A percentile compares a stretch with the other conserved stretches of the same genome.
These are phyloP conservation scores for Collybiopsis luxurians DNA, from an alignment of 768 basidiomycete species.

Conservation along the genomic window DNA sequence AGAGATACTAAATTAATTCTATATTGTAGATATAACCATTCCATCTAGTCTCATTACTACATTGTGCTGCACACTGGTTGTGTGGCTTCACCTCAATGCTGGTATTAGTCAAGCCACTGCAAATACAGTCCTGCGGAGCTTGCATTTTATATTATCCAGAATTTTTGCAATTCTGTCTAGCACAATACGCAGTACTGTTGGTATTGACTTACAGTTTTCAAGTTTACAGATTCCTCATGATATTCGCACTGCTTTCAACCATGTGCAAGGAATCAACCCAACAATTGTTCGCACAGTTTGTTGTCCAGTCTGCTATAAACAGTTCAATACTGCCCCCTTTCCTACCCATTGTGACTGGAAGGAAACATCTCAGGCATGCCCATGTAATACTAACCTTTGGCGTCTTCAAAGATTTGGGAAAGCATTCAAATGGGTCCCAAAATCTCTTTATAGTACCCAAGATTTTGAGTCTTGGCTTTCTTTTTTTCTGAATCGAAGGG, in stretches of 20 bases:
- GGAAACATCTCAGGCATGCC: conserved; percentile 12
- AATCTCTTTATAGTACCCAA: conserved; percentile 20
- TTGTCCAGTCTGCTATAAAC: conserved; percentile 18
- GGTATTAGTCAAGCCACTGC: conserved; percentile 4
- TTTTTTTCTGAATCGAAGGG: conserved; percentile 21
- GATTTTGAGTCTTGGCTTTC: conserved; percentile 24
- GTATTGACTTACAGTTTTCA: not conserved
- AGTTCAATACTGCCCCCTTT: conserved; percentile 9
- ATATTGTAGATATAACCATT: too few species aligned
- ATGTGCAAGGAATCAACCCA: not conserved
- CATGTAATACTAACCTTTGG: conserved; percentile 21
- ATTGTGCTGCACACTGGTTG: conserved; percentile 6
- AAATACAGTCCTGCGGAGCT: conserved; percentile 4
- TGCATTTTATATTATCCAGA: conserved; percentile 6
- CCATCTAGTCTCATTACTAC: too few species aligned
- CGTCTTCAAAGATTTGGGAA: conserved; percentile 9
- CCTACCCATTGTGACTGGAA: conserved; percentile 18
- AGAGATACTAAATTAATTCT: too few species aligned
- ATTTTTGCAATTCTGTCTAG: not conserved
- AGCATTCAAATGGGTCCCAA: conserved; percentile 17
- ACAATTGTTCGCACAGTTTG: not conserved
- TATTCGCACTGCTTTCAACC: not conserved
- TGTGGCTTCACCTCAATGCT: conserved; percentile 7
- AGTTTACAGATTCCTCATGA: not conserved
- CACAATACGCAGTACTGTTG: not conserved